A percentile compares a stretch with the other conserved stretches of the same genome.
phyloP scores from a whole-genome alignment of 2,329 filamentous ascomycete species.

The Xylariaceae sp. region DNA sequence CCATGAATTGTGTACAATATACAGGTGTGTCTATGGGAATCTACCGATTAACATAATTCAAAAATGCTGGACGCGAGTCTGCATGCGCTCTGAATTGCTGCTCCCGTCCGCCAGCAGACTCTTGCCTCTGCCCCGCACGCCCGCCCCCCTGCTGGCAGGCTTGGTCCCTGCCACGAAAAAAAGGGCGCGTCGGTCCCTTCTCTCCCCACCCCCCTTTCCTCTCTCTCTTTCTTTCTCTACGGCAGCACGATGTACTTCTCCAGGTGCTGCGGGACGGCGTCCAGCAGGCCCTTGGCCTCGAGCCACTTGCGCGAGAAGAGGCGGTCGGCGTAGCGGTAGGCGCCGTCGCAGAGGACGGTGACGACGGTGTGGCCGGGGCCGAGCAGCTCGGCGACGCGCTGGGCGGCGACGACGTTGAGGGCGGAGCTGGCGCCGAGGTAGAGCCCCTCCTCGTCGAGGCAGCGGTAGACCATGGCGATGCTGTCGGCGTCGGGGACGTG shows the following conservation, averaged over 20 bases:
- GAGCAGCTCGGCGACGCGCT: slow-evolving; percentile 85
- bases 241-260: slow-evolving; percentile 92
- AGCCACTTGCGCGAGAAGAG: slow-evolving; percentile 92
- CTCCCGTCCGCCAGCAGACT: slow-evolving; percentile 1
- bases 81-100: slow-evolving; percentile 1
- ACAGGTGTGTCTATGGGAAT: too few relatives aligned
- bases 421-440: slow-evolving; percentile 92
- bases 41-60: too few relatives aligned
- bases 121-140: too few relatives aligned
- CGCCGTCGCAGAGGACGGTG: slow-evolving; percentile 89
- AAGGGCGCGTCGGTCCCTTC: too few relatives aligned
- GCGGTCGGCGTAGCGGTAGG: slow-evolving; percentile 93
- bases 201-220: too few relatives aligned
- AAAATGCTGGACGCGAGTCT: too few relatives aligned
- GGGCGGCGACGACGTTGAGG: slow-evolving; percentile 90
- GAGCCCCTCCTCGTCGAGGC: slow-evolving; percentile 88
- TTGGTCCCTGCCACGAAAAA: too few relatives aligned
- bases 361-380: slow-evolving; percentile 87
- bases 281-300: slow-evolving; percentile 72
- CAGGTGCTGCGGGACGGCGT: slow-evolving; percentile 74
- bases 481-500: slow-evolving; percentile 87
- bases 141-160: too few relatives aligned
- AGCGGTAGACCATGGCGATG: slow-evolving; percentile 96
- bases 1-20: too few relatives aligned
- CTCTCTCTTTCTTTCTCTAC: too few relatives aligned